Evolutionary conservation across 1,284 basidiomycete genomes (phyloP).

Genomic region (Meira miltonrushii): DNA sequence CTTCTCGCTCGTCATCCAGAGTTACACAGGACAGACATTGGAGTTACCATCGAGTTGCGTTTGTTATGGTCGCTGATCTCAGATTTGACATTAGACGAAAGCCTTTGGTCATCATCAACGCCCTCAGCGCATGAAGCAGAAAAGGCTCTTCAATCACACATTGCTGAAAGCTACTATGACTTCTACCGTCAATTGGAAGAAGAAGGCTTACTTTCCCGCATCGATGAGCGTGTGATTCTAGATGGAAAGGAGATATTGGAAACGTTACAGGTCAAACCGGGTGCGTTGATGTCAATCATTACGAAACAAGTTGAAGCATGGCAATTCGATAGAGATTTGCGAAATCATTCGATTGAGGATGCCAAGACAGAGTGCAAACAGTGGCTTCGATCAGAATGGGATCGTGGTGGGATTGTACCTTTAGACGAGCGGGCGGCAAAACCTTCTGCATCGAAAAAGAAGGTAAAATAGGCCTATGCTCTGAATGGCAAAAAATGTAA

Average conservation of each 20-base stretch:
- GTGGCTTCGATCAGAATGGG: conserved; percentile 37
- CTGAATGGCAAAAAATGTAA: too few species aligned
- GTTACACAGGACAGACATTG: not conserved
- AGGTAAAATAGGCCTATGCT: conserved; percentile 16
- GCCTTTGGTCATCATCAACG: not conserved
- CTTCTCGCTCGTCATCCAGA: not conserved
- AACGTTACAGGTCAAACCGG: conserved; percentile 21
- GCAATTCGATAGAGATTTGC: conserved; percentile 26
- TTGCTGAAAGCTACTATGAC: not conserved
- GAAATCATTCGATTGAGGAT: not conserved
- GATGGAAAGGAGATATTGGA: conserved; percentile 34
- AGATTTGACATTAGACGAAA: not conserved
- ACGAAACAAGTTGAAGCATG: conserved; percentile 37
- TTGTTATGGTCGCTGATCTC: conserved; percentile 1
- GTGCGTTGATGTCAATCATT: conserved; percentile 29
- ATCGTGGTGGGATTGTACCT: conserved; percentile 34
- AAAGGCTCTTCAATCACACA: not conserved
- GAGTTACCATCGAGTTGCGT: not conserved
- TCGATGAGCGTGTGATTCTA: conserved; percentile 1
- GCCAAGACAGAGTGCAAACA: conserved; percentile 15
- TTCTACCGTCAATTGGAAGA: not conserved
- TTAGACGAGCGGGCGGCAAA: conserved; percentile 20
- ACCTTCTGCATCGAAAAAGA: conserved; percentile 2
- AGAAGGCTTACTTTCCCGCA: not conserved
- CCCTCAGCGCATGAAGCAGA: not conserved